Evolutionary conservation across 768 basidiomycete genomes (phyloP).

Genomic region (Russula griseocarnosa): DNA sequence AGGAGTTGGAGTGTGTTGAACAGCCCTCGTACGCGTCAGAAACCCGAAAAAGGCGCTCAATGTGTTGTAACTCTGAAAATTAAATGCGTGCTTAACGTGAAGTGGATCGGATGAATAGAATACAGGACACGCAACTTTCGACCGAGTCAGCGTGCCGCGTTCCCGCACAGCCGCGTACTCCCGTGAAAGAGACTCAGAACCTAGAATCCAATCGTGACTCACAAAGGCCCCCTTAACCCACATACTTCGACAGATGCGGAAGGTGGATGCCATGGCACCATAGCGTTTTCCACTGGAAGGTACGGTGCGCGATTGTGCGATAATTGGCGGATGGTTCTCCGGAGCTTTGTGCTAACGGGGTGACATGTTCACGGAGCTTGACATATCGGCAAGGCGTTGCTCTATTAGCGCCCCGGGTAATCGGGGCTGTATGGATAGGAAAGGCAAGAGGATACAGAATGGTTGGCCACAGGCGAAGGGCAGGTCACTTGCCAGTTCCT

Average conservation of each 20-base stretch:
- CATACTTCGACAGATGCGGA: slow-evolving; percentile 8
- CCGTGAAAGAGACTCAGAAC: no score
- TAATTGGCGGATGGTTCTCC: slow-evolving; percentile 3
- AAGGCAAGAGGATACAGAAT: slow-evolving; percentile 6
- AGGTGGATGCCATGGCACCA: neutral
- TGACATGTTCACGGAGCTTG: slow-evolving; percentile 5
- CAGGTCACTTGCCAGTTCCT: slow-evolving; percentile 7
- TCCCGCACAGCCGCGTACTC: slow-evolving; percentile 13
- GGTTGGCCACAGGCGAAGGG: neutral
- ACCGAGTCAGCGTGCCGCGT: neutral
- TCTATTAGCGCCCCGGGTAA: neutral
- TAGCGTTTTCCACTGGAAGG: slow-evolving; percentile 14
- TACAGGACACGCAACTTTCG: neutral
- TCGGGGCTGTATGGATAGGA: neutral
- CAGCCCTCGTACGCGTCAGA: neutral
- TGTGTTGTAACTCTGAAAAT: neutral
- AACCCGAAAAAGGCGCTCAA: neutral
- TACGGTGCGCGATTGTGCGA: slow-evolving; percentile 12
- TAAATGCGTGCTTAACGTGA: neutral
- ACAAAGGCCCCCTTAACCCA: slow-evolving; percentile 1
- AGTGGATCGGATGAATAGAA: neutral
- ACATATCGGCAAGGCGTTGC: slow-evolving; percentile 9
- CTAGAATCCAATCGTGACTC: slow-evolving; percentile 17
- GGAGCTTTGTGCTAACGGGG: slow-evolving; percentile 9
- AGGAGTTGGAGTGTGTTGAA: neutral